These are phyloP conservation scores for Diaporthe sp. DNA, from an alignment of 2,329 filamentous ascomycete species.

Conservation along the genomic window DNA sequence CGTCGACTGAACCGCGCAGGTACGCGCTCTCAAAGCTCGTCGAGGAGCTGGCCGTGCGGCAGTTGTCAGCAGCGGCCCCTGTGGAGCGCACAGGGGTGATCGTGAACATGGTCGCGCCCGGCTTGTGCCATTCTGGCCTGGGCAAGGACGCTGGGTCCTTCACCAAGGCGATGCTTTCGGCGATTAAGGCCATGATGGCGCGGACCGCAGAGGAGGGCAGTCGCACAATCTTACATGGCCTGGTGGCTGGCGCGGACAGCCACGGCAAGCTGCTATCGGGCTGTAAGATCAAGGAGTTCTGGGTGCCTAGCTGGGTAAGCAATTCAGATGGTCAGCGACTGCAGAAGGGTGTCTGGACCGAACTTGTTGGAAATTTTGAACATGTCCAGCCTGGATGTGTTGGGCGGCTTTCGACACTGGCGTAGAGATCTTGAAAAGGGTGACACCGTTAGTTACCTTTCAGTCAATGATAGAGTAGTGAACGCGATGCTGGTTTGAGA, in stretches of 20 bases:
- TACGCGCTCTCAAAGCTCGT: background rate
- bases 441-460: background rate
- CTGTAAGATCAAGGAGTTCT: constrained; percentile 48
- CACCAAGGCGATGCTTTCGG: background rate
- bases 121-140: constrained; percentile 34
- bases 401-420: background rate
- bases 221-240: constrained; percentile 49
- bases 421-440: background rate
- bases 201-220: constrained; percentile 62
- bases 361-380: background rate
- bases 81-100: background rate
- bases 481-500: no score
- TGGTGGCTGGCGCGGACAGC: constrained; percentile 50
- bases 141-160: background rate
- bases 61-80: background rate
- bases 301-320: background rate
- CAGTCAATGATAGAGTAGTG: no score
- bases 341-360: background rate
- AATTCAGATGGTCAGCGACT: background rate
- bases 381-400: background rate
- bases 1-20: background rate
- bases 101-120: background rate
- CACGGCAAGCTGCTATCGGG: constrained; percentile 53
- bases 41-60: background rate
- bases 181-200: constrained; percentile 52